Percentiles rank a stretch among this genome's conserved stretches.
Evolutionary conservation across 352 stramenopile genomes (phyloP).

Genomic region (Thraustochytrium sp.): DNA sequence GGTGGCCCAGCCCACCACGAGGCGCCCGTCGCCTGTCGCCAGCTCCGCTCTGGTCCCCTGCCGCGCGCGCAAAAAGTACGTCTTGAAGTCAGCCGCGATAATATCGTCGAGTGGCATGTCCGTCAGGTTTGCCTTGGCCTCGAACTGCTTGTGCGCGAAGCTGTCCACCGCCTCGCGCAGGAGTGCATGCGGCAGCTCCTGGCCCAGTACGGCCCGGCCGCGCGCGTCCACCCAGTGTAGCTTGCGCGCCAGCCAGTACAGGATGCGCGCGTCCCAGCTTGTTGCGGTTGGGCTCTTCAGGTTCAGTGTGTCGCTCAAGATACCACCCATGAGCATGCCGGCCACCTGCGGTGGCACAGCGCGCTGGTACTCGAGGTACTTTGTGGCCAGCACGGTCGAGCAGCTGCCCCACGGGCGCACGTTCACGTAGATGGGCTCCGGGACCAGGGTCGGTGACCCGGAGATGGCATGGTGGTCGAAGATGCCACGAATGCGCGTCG

Average conservation of each 20-base stretch:
- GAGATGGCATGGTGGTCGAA: constrained; percentile 68
- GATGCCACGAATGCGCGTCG: constrained; percentile 57
- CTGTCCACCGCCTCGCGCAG: constrained; percentile 53
- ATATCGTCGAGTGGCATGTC: background rate
- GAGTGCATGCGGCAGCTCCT: constrained; percentile 51
- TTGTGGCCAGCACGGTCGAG: constrained; percentile 60
- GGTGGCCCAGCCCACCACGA: constrained; percentile 49
- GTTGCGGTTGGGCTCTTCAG: constrained; percentile 60
- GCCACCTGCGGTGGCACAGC: constrained; percentile 49
- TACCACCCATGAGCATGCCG: constrained; percentile 58
- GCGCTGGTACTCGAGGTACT: constrained; percentile 49
- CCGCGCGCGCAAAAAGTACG: constrained; percentile 42
- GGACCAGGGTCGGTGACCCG: constrained; percentile 58
- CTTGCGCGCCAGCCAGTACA: background rate
- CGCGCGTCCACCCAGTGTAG: constrained; percentile 17
- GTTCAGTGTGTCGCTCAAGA: constrained; percentile 62
- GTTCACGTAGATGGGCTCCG: constrained; percentile 62
- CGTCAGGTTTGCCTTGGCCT: constrained; percentile 55
- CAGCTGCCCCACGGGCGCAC: constrained; percentile 63
- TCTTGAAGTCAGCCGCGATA: background rate
- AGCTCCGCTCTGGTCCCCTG: too few species aligned
- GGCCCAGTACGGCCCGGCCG: constrained; percentile 48
- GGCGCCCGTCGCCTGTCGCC: too few species aligned
- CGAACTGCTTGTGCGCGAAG: constrained; percentile 59
- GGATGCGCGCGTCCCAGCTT: constrained; percentile 53